A percentile compares a stretch with the other conserved stretches of the same genome.
These are phyloP conservation scores for Nothophoma quercina DNA, from an alignment of 2,329 filamentous ascomycete species.

Conservation along the genomic window DNA sequence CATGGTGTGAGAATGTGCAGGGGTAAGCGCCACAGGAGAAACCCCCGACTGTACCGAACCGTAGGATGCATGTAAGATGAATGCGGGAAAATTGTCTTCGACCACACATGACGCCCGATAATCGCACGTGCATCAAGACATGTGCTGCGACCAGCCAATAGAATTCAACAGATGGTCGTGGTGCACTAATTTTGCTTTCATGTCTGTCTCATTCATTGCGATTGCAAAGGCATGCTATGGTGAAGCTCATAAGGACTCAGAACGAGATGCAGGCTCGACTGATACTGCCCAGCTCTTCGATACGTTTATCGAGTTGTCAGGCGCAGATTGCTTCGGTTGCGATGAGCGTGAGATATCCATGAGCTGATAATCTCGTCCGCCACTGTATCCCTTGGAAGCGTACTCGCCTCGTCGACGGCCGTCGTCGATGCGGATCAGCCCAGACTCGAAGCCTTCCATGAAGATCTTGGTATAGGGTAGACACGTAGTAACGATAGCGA, in stretches of 20 bases:
- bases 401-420: constrained; percentile 21
- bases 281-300: constrained; percentile 24
- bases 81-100: not conserved
- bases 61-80: not conserved
- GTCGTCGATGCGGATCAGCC: constrained; percentile 33
- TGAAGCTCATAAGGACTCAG: too few relatives aligned
- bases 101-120: not conserved
- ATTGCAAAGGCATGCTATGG: too few relatives aligned
- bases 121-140: not conserved
- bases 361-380: constrained; percentile 22
- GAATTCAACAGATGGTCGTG: too few relatives aligned
- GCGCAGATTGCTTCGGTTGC: constrained; percentile 2
- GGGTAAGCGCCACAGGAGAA: constrained; percentile 9
- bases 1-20: constrained; percentile 7
- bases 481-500: constrained; percentile 38
- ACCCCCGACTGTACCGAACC: not conserved
- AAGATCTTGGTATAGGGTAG: constrained; percentile 40
- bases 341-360: constrained; percentile 26
- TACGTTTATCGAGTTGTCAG: constrained; percentile 18
- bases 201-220: too few relatives aligned
- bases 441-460: constrained; percentile 39
- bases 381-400: constrained; percentile 19
- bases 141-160: too few relatives aligned
- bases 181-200: too few relatives aligned
- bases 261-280: constrained; percentile 19